Conservation (phyloP, 768 basidiomycete genomes). For the Tremella fuciformis region DNA sequence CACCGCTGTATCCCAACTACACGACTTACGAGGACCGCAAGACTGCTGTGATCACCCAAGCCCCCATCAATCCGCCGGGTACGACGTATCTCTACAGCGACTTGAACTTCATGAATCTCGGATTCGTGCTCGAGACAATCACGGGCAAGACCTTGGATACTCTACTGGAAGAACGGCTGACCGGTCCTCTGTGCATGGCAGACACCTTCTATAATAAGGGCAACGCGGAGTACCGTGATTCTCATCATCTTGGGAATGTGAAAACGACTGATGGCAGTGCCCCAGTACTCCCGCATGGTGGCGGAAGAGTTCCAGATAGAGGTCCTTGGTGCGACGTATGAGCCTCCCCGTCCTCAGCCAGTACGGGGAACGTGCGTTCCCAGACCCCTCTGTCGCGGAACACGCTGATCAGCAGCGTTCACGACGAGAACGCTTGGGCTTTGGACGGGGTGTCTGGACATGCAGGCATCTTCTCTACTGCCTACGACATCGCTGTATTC, state of each 20-base stretch:
- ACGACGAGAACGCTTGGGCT: slow-evolving; percentile 18
- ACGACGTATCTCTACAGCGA: slow-evolving; percentile 7
- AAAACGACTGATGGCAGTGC: not conserved
- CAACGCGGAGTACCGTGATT: not conserved
- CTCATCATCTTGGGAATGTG: not conserved
- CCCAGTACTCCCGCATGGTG: slow-evolving; percentile 2
- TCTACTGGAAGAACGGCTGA: not conserved
- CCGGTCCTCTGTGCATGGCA: slow-evolving; percentile 9
- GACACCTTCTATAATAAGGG: slow-evolving; percentile 14
- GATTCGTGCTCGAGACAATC: slow-evolving; percentile 9
- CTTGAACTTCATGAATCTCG: slow-evolving; percentile 14
- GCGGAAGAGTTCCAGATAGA: slow-evolving; percentile 14
- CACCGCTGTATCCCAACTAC: slow-evolving; percentile 16
- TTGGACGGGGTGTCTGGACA: slow-evolving; percentile 15
- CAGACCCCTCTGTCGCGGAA: not conserved
- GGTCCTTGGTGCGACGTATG: slow-evolving; percentile 10
- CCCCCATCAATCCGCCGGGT: slow-evolving; percentile 14
- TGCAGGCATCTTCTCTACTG: slow-evolving; percentile 16
- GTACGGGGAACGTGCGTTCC: slow-evolving; percentile 10
- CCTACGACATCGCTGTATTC: slow-evolving; percentile 15
- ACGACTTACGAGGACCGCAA: slow-evolving; percentile 11
- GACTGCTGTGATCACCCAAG: slow-evolving; percentile 10
- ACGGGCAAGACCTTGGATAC: slow-evolving; percentile 8
- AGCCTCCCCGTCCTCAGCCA: slow-evolving; percentile 13
- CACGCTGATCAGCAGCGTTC: slow-evolving; percentile 3